These are phyloP conservation scores for Logfia minima DNA, from an alignment of 129 eudicot species.

Conservation along the genomic window DNA sequence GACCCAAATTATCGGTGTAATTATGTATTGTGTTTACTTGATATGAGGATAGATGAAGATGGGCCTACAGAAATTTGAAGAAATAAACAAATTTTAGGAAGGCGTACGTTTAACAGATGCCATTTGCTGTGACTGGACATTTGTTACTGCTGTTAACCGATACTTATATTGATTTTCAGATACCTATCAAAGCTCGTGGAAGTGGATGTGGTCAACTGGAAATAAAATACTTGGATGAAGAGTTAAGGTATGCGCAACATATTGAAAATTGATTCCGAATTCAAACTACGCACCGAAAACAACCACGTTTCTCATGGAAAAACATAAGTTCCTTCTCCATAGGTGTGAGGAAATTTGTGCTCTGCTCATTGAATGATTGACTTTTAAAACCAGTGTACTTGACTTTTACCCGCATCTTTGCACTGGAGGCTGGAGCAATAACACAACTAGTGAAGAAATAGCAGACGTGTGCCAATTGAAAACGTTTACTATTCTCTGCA, in stretches of 20 bases:
- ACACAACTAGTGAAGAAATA: background rate
- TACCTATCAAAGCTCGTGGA: constrained; percentile 88
- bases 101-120: background rate
- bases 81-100: background rate
- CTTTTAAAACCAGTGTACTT: background rate
- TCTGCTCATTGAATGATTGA: background rate
- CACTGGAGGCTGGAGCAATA: background rate
- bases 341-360: background rate
- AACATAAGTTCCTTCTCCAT: background rate
- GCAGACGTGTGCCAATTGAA: background rate
- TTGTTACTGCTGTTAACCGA: background rate
- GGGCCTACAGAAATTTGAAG: background rate
- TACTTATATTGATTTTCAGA: constrained; percentile 38
- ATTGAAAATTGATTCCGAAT: background rate
- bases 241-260: constrained; percentile 49
- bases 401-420: no score
- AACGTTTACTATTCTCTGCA: background rate
- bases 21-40: background rate
- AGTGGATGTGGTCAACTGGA: constrained; percentile 75
- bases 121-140: background rate
- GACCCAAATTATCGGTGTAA: background rate
- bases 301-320: background rate
- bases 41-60: background rate
- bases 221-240: constrained; percentile 90
- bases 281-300: background rate